A percentile compares a stretch with the other conserved stretches of the same genome.
Conservation (phyloP, 805 yeast genomes). For the Scheffersomyces ergatensis region DNA sequence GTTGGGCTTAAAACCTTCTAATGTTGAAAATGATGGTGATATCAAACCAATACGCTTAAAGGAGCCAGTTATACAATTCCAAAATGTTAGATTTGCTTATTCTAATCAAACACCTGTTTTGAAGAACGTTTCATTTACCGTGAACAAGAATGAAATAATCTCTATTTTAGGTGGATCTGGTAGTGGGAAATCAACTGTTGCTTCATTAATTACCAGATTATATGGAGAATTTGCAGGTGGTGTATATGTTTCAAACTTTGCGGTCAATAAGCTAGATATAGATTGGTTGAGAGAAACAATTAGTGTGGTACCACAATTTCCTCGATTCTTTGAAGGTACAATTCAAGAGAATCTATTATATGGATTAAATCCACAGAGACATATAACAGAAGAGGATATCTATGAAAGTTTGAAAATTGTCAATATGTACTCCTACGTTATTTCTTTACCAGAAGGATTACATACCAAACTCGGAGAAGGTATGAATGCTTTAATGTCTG, state of each 20-base stretch:
- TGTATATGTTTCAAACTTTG: conserved; percentile 39
- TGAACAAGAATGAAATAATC: conserved; percentile 49
- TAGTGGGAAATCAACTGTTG: conserved; percentile 82
- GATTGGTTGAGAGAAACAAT: conserved; percentile 50
- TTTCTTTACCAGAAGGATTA: conserved; percentile 54
- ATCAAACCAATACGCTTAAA: conserved; percentile 18
- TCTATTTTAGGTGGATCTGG: conserved; percentile 89
- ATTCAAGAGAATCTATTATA: conserved; percentile 69
- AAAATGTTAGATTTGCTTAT: conserved; percentile 50
- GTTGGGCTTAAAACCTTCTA: conserved; percentile 28
- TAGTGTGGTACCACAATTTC: conserved; percentile 74
- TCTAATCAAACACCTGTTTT: conserved; percentile 36
- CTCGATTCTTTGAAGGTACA: conserved; percentile 70
- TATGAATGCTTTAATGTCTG: conserved; percentile 56
- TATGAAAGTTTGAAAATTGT: conserved; percentile 40
- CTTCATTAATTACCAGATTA: conserved; percentile 54
- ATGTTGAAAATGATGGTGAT: conserved; percentile 32
- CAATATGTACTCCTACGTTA: conserved; percentile 54
- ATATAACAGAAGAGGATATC: conserved; percentile 27
- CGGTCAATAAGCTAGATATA: conserved; percentile 45
- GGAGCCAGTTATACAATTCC: conserved; percentile 33
- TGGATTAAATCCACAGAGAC: conserved; percentile 37
- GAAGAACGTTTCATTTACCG: conserved; percentile 36
- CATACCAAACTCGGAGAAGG: conserved; percentile 50
- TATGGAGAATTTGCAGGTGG: conserved; percentile 39